Percentiles rank a stretch among this genome's conserved stretches.
These are phyloP conservation scores for Solanum pimpinellifolium DNA, from an alignment of 257 asterid species.

Conservation along the genomic window DNA sequence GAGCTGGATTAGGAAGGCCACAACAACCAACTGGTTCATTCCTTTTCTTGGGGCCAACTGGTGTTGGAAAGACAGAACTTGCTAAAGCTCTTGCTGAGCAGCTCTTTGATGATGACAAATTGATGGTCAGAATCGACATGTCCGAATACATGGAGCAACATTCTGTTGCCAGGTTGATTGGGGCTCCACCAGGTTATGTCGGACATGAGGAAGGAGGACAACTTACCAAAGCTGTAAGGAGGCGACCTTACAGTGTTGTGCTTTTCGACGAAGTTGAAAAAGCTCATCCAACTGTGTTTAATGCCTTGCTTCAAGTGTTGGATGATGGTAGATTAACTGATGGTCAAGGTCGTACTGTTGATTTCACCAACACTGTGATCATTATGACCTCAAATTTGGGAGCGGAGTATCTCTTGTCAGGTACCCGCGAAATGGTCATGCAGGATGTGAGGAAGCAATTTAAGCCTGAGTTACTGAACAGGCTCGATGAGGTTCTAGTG, in stretches of 20 bases:
- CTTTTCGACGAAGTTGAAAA: conserved; percentile 92
- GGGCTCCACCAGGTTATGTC: conserved; percentile 95
- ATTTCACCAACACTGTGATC: conserved; percentile 69
- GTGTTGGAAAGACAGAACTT: conserved; percentile 92
- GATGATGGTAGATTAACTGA: conserved; percentile 86
- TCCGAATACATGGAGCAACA: conserved; percentile 98
- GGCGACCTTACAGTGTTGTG: conserved; percentile 77
- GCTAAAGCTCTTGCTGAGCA: conserved; percentile 93
- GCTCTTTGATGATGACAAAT: conserved; percentile 69
- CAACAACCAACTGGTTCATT: conserved; percentile 93
- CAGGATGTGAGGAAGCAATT: conserved; percentile 85
- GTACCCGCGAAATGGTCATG: conserved; percentile 87
- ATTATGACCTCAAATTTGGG: conserved; percentile 95
- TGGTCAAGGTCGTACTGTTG: conserved; percentile 87
- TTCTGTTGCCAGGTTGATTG: conserved; percentile 75
- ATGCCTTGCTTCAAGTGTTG: conserved; percentile 69
- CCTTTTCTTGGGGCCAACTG: conserved; percentile 90
- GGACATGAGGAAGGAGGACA: conserved; percentile 98
- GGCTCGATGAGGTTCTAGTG: conserved; percentile 81
- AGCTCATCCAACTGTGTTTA: conserved; percentile 69
- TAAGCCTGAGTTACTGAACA: conserved; percentile 79
- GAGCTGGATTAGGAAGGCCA: conserved; percentile 82
- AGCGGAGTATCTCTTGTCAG: conserved; percentile 57
- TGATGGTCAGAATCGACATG: conserved; percentile 81
- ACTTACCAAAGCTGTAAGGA: conserved; percentile 76